Conservation (phyloP, 768 basidiomycete genomes). For the Termitomyces sp. region DNA sequence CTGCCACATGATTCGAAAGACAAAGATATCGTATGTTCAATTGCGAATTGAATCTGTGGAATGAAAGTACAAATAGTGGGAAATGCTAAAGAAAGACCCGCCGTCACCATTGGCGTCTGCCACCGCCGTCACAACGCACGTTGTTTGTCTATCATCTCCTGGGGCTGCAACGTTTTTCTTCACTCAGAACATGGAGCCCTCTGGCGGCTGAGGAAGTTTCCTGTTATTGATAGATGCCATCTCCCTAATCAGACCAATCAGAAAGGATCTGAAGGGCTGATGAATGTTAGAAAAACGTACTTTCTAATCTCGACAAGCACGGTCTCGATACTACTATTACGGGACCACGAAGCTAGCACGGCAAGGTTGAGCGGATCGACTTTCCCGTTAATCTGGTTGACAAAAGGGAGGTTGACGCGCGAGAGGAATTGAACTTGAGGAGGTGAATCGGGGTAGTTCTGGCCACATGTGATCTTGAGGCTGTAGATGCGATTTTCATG, state of each 20-base stretch:
- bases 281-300: conserved; percentile 39
- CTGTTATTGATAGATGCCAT: conserved; percentile 92
- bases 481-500: conserved; percentile 99
- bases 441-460: conserved; percentile 69
- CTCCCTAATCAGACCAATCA: conserved; percentile 49
- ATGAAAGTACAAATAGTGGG: conserved; percentile 5
- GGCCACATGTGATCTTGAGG: conserved; percentile 82
- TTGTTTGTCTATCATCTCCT: background rate
- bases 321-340: conserved; percentile 78
- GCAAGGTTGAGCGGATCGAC: conserved; percentile 73
- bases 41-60: background rate
- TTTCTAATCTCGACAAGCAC: conserved; percentile 90
- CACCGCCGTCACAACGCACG: background rate
- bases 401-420: conserved; percentile 92
- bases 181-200: conserved; percentile 67
- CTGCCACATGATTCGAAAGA: background rate
- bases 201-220: conserved; percentile 93
- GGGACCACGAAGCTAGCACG: conserved; percentile 73
- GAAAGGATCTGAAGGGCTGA: background rate
- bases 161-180: background rate
- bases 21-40: background rate
- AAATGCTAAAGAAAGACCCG: conserved; percentile 3
- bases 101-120: background rate
- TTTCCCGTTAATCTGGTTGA: conserved; percentile 67
- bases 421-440: conserved; percentile 85